Evolutionary conservation across 257 asterid genomes (phyloP).

Genomic region (Solanum chilense): DNA sequence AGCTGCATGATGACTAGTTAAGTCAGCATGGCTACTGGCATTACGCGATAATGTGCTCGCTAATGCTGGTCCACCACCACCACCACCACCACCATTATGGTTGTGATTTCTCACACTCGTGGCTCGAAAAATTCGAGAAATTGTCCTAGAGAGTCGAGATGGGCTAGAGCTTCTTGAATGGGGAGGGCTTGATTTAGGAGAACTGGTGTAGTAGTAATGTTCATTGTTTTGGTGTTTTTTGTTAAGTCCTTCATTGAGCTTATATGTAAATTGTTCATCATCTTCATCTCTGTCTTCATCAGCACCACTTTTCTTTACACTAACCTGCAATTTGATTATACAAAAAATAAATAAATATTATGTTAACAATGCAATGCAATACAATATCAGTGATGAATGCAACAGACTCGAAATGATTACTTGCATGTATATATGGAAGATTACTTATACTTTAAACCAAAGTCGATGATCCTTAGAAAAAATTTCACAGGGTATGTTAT

Average conservation of each 20-base stretch:
- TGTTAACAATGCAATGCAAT: not conserved
- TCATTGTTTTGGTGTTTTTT: not conserved
- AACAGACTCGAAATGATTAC: not conserved
- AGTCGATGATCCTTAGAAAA: too few species aligned
- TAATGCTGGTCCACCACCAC: not conserved
- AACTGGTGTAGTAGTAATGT: not conserved
- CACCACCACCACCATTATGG: not conserved
- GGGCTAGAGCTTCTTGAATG: conserved; percentile 11
- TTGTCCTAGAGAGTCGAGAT: conserved; percentile 1
- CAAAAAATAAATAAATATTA: not conserved
- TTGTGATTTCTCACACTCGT: conserved; percentile 13
- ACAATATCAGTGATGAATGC: not conserved
- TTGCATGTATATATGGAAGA: not conserved
- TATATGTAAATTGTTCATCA: not conserved
- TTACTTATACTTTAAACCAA: not conserved
- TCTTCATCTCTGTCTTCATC: not conserved
- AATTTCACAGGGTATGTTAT: too few species aligned
- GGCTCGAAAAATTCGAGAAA: conserved; percentile 19
- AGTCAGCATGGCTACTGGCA: not conserved
- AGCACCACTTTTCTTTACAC: not conserved
- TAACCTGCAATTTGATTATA: conserved; percentile 11
- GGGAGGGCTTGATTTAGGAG: conserved; percentile 28
- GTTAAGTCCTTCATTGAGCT: not conserved
- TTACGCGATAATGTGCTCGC: not conserved
- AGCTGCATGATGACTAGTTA: not conserved